phyloP scores from a whole-genome alignment of 1,284 basidiomycete genomes.

The Heterobasidion parviporum region DNA sequence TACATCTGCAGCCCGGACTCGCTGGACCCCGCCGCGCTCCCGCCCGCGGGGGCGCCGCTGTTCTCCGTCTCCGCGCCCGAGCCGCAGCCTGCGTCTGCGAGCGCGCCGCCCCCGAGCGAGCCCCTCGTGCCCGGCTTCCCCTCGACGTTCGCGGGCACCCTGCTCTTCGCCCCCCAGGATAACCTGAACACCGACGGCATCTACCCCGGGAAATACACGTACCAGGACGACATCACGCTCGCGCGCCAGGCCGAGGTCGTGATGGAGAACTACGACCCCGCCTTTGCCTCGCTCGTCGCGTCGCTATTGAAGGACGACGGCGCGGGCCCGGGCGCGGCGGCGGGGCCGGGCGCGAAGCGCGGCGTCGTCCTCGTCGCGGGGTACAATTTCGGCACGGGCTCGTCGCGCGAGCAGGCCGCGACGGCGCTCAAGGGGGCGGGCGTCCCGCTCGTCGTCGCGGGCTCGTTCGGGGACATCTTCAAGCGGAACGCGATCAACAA shows the following conservation, averaged over 20 bases:
- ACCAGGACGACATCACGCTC: constrained; percentile 98
- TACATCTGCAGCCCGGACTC: constrained; percentile 84
- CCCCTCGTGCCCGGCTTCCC: constrained; percentile 80
- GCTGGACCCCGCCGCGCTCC: constrained; percentile 48
- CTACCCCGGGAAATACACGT: constrained; percentile 99
- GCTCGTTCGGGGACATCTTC: constrained; percentile 98
- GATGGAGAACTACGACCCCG: constrained; percentile 97
- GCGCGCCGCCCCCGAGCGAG: constrained; percentile 33
- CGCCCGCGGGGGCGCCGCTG: constrained; percentile 43
- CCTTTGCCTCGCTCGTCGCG: constrained; percentile 73
- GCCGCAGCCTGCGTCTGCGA: constrained; percentile 16
- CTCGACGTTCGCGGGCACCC: constrained; percentile 69
- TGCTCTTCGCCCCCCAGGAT: constrained; percentile 93
- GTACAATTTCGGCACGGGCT: constrained; percentile 98
- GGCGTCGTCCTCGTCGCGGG: constrained; percentile 84
- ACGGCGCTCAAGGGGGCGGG: constrained; percentile 95
- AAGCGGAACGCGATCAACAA: constrained; percentile 99
- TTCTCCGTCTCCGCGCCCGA: constrained; percentile 47
- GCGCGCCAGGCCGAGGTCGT: constrained; percentile 94
- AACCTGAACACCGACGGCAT: constrained; percentile 98
- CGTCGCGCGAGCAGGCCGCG: constrained; percentile 97
- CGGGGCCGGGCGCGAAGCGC: constrained; percentile 22
- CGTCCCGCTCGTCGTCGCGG: constrained; percentile 88
- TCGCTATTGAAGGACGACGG: constrained; percentile 34
- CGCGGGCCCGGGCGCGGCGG: constrained; percentile 5